These are phyloP conservation scores for Chamaecrista fasciculata DNA, from an alignment of 306 rosid species.

Conservation along the genomic window DNA sequence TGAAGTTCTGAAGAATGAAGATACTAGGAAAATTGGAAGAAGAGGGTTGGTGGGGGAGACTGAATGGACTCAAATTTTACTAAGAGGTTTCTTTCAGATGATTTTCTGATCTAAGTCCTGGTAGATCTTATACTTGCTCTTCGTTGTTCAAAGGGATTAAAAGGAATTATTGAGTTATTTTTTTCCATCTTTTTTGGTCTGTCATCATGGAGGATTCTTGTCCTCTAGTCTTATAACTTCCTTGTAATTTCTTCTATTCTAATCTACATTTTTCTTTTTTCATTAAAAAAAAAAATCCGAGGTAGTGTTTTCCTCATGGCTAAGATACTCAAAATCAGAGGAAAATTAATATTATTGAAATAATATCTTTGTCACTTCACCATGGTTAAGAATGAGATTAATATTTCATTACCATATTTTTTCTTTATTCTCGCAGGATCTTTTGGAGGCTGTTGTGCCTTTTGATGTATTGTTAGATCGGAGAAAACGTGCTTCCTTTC, in stretches of 20 bases:
- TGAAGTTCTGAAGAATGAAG: neutral
- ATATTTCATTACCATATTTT: constrained; percentile 10
- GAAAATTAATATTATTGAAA: neutral
- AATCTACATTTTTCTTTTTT: no score
- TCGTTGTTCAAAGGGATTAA: no score
- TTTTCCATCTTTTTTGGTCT: no score
- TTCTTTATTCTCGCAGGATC: constrained; percentile 79
- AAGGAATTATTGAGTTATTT: no score
- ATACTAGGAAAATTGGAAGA: neutral
- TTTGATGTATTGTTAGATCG: constrained; percentile 84
- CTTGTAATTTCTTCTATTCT: no score
- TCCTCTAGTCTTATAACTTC: no score
- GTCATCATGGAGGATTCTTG: no score
- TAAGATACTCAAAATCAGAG: constrained; percentile 2
- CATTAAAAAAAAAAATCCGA: no score
- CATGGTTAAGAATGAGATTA: constrained; percentile 22
- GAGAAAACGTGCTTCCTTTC: constrained; percentile 65
- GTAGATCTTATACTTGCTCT: no score
- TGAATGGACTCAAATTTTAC: neutral
- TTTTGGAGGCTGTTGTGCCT: constrained; percentile 90
- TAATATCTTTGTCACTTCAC: constrained; percentile 21
- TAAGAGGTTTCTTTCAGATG: constrained; percentile 15
- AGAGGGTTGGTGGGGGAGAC: neutral
- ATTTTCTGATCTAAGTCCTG: no score
- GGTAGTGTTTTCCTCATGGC: constrained; percentile 18